These are phyloP conservation scores for Cucurbita pepo DNA, from an alignment of 306 rosid species.

Conservation along the genomic window DNA sequence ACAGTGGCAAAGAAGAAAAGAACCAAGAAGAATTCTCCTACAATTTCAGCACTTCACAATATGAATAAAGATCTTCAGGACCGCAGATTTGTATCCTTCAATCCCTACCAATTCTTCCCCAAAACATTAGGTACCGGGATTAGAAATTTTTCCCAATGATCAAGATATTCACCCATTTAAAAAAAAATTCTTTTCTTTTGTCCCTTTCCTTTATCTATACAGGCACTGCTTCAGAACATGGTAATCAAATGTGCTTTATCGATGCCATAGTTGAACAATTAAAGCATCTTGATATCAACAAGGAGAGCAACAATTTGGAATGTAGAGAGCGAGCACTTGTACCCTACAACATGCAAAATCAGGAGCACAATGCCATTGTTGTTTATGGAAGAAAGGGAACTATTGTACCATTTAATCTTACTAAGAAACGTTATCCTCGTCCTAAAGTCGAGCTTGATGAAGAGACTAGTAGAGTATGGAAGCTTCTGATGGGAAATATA, in stretches of 20 bases:
- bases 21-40: constrained; percentile 17
- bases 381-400: constrained; percentile 37
- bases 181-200: constrained; percentile 3
- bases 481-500: constrained; percentile 71
- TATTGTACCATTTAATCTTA: constrained; percentile 42
- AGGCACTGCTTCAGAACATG: constrained; percentile 19
- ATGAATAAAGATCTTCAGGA: constrained; percentile 15
- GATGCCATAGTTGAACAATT: constrained; percentile 40
- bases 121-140: constrained; percentile 35
- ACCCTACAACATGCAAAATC: constrained; percentile 27
- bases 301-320: constrained; percentile 26
- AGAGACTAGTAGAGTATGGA: constrained; percentile 92
- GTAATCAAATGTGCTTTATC: constrained; percentile 11
- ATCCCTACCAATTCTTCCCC: constrained; percentile 13
- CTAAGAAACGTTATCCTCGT: constrained; percentile 55
- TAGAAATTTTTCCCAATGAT: not conserved
- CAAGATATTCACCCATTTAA: not conserved
- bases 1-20: constrained; percentile 36
- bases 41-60: constrained; percentile 19
- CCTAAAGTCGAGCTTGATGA: constrained; percentile 89
- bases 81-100: constrained; percentile 14
- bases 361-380: constrained; percentile 28
- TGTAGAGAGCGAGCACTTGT: constrained; percentile 30
- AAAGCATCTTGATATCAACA: constrained; percentile 36
- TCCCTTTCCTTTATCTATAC: constrained; percentile 13